phyloP scores from a whole-genome alignment of 768 basidiomycete genomes.

The Kwoniella dendrophila region DNA sequence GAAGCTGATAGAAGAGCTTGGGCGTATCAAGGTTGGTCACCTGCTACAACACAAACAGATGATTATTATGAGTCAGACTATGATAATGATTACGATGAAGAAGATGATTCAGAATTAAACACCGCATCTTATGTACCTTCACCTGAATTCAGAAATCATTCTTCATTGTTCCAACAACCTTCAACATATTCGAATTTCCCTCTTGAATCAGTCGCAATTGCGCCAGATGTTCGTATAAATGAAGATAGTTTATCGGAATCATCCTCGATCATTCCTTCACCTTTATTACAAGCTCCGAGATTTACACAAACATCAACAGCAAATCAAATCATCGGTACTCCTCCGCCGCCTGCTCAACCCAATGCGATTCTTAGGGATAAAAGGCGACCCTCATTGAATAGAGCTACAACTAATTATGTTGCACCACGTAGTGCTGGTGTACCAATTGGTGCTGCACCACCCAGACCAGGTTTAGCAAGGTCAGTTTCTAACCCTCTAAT shows the following conservation, averaged over 20 bases:
- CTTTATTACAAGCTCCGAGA: not conserved
- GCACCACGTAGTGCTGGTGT: conserved; percentile 26
- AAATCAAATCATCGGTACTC: conserved; percentile 28
- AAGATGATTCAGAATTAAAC: conserved; percentile 44
- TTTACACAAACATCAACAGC: conserved; percentile 3
- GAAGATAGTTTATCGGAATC: conserved; percentile 13
- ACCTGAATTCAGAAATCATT: conserved; percentile 25
- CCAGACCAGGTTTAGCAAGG: conserved; percentile 33
- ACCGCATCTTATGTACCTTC: conserved; percentile 43
- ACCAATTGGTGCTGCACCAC: conserved; percentile 35
- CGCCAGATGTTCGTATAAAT: conserved; percentile 1
- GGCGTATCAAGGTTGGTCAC: conserved; percentile 38
- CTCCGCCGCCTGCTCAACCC: conserved; percentile 38
- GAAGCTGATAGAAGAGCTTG: no score
- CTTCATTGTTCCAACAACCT: conserved; percentile 17
- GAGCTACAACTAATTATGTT: conserved; percentile 32
- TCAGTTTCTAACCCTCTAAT: conserved; percentile 36
- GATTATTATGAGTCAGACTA: conserved; percentile 10
- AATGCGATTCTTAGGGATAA: conserved; percentile 17
- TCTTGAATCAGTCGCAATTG: conserved; percentile 30
- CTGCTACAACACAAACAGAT: not conserved
- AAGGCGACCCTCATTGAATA: conserved; percentile 20
- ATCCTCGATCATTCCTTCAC: conserved; percentile 9
- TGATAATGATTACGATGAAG: conserved; percentile 19
- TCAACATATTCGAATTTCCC: conserved; percentile 42